phyloP scores from a whole-genome alignment of 108 stramenopile genomes.

The Pseudonitzschia delicatissima region DNA sequence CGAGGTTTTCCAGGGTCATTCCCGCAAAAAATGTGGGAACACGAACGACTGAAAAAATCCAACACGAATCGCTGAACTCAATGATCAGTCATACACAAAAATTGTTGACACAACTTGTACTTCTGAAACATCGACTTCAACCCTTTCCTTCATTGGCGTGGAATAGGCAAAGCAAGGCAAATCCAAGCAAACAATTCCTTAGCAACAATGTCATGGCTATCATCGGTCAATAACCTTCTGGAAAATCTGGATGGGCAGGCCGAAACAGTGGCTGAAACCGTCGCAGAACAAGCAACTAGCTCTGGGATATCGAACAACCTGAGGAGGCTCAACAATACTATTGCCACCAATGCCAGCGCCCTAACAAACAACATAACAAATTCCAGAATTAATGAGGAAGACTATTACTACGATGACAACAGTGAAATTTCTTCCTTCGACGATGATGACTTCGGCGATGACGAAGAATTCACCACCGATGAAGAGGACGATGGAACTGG shows the following conservation, averaged over 20 bases:
- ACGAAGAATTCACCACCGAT: not conserved
- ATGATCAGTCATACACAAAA: not conserved
- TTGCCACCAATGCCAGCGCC: constrained; percentile 2
- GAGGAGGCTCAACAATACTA: constrained; percentile 9
- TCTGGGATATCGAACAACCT: constrained; percentile 13
- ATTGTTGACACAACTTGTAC: not conserved
- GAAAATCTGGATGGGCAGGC: constrained; percentile 75
- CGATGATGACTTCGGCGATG: not conserved
- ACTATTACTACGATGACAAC: constrained; percentile 25
- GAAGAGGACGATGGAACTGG: not conserved
- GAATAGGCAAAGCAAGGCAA: not conserved
- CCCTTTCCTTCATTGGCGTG: too few relatives aligned
- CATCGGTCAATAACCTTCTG: constrained; percentile 72
- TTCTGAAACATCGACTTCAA: not conserved
- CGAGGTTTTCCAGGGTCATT: not conserved
- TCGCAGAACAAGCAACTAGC: constrained; percentile 10
- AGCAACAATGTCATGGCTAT: constrained; percentile 70
- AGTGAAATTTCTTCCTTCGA: not conserved
- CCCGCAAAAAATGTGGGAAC: not conserved
- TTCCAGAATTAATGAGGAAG: constrained; percentile 8
- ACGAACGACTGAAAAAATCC: too few relatives aligned
- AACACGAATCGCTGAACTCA: too few relatives aligned
- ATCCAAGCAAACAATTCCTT: not conserved
- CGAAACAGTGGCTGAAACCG: constrained; percentile 51
- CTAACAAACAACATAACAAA: not conserved